Evolutionary conservation across 257 asterid genomes (phyloP).

Genomic region (Solanum dulcamara): DNA sequence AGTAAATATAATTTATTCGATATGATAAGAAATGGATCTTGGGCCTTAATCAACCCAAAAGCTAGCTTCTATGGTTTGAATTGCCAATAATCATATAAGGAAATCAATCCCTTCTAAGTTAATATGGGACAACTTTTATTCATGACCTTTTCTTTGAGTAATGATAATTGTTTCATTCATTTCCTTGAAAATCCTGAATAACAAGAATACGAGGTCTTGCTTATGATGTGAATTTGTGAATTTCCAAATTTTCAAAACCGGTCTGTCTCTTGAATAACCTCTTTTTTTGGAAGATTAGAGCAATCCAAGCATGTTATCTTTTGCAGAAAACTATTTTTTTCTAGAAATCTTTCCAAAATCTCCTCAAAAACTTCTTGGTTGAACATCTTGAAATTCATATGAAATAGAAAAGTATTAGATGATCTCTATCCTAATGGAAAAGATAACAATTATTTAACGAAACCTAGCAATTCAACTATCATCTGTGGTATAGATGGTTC

Average conservation of each 20-base stretch:
- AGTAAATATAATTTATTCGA: background rate
- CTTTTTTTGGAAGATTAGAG: background rate
- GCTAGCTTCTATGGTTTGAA: background rate
- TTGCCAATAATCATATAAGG: background rate
- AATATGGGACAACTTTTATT: background rate
- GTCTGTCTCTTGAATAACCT: background rate
- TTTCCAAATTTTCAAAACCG: background rate
- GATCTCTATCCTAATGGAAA: background rate
- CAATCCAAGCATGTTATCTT: background rate
- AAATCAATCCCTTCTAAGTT: background rate
- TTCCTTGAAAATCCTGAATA: background rate
- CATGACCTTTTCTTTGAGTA: background rate
- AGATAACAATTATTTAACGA: background rate
- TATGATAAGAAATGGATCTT: background rate
- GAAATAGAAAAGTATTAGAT: background rate
- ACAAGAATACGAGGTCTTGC: background rate
- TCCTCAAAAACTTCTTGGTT: background rate
- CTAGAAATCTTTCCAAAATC: background rate
- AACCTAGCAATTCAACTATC: background rate
- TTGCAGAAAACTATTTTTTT: background rate
- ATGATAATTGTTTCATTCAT: background rate
- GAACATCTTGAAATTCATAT: background rate
- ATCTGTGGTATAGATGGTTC: background rate
- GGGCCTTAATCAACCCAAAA: background rate
- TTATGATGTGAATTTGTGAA: background rate